Base-by-base conservation (phyloP, 1,139 yeast species). In the Geotrichum cucujoidarum region DNA sequence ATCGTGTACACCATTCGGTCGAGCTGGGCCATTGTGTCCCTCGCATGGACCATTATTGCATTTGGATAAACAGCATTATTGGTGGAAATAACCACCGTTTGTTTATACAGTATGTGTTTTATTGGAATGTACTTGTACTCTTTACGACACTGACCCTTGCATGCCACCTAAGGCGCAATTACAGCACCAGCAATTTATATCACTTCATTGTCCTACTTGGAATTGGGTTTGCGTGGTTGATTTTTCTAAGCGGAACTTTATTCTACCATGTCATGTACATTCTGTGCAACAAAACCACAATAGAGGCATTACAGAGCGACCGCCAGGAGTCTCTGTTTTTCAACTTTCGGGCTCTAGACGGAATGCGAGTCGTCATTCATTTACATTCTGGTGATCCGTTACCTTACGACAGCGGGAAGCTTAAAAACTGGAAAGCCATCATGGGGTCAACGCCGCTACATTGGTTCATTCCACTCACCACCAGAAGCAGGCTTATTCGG, bases 61-160 rank as follows among this genome's bases (percentile, higher is more conserved):
- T 95, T 0, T 90, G 97, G 97, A 83, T 92, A 55, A 81, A 92
- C 5, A 72, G 77, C 4, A 87, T 96, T 57, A 78, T 92, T 53
- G 98, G 98, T 0, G 83, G 74, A 62, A 71, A 71, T 38, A 89
- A 90, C 64, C 83, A 83, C 58, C 83, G 85, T 65, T 76, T 72
- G 60, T 89, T 88, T 61, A 60, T 88, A n/a, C 96, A 88, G 63
- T 82, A 32, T 24, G 16, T 41, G 21, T 21, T 31, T 24, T 42
- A 42, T 14, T 20, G 18, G 3, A 5, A 13, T n/a, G n/a, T 42
- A 16, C 14, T 24, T 5, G 17, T 42, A 3, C 8, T 20, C 3
- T 42, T 42, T 27, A 17, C 34, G 11, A 4, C 27, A n/a, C 10
- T 16, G n/a, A 42, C 39, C 13, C 24, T 42, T 17, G 39, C 17